phyloP scores from a whole-genome alignment of 1,284 basidiomycete genomes.

The Boletellus deceptivus region DNA sequence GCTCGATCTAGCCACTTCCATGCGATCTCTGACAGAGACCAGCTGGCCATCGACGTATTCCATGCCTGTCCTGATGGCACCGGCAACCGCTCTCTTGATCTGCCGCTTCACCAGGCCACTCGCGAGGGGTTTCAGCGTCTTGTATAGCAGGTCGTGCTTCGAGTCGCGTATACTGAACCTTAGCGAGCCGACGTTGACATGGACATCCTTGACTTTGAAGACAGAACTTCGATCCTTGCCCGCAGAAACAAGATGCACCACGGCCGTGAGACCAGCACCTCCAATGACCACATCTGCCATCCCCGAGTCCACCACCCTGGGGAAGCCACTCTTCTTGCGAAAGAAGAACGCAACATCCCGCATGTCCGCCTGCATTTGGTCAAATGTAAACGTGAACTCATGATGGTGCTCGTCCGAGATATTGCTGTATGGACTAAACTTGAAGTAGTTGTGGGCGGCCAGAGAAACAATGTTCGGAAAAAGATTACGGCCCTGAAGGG shows the following conservation, averaged over 20 bases:
- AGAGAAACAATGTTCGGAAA: conserved; percentile 81
- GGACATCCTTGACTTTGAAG: conserved; percentile 77
- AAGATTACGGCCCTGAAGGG: conserved; percentile 80
- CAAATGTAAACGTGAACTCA: conserved; percentile 68
- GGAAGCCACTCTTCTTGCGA: conserved; percentile 73
- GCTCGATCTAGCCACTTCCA: conserved; percentile 64
- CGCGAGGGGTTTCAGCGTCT: conserved; percentile 73
- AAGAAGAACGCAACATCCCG: conserved; percentile 90
- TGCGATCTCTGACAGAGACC: conserved; percentile 71
- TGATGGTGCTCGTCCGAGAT: conserved; percentile 65
- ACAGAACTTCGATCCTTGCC: conserved; percentile 66
- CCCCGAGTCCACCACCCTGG: conserved; percentile 86
- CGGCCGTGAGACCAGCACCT: conserved; percentile 71
- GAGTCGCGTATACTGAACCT: conserved; percentile 90
- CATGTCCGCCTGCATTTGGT: conserved; percentile 94
- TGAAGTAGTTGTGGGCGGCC: conserved; percentile 82
- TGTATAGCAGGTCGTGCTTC: conserved; percentile 92
- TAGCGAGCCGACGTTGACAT: conserved; percentile 81
- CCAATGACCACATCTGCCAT: conserved; percentile 88
- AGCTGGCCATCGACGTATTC: conserved; percentile 89
- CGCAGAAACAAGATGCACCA: conserved; percentile 61
- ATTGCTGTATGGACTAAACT: conserved; percentile 72
- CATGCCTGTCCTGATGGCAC: conserved; percentile 76
- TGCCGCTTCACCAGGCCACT: conserved; percentile 87
- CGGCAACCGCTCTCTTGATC: conserved; percentile 80